A percentile compares a stretch with the other conserved stretches of the same genome.
phyloP scores from a whole-genome alignment of 305 asterid species.

The Salvia sclarea region DNA sequence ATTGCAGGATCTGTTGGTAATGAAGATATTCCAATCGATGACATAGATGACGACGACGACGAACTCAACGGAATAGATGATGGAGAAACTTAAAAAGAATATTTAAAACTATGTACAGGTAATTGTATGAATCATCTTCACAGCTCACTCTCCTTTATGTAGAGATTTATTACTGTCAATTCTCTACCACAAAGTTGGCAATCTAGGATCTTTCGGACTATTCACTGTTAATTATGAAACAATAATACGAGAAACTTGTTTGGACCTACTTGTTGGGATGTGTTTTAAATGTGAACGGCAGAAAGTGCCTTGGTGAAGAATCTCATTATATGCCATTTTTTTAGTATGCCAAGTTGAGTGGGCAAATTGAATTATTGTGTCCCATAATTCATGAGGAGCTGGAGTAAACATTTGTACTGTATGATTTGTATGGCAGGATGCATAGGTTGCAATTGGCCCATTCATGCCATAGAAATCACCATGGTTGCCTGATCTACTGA shows the following conservation, averaged over 20 bases:
- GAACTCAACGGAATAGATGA: slow-evolving; percentile 34
- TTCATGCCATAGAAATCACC: background rate
- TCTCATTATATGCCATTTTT: background rate
- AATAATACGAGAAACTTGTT: background rate
- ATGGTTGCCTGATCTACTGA: background rate
- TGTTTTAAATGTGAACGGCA: background rate
- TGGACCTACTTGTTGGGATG: background rate
- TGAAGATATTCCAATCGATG: slow-evolving; percentile 81
- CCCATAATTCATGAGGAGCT: background rate
- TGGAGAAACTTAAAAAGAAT: slow-evolving; percentile 29
- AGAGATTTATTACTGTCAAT: background rate
- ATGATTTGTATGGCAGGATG: background rate
- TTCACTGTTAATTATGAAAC: background rate
- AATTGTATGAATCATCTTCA: slow-evolving; percentile 11
- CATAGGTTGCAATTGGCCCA: background rate
- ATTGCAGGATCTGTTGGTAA: slow-evolving; percentile 51
- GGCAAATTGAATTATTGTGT: background rate
- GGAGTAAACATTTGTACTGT: background rate
- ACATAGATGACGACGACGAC: slow-evolving; percentile 55
- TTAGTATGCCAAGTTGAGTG: background rate
- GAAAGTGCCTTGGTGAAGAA: background rate
- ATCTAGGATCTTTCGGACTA: background rate
- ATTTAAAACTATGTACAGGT: slow-evolving; percentile 22
- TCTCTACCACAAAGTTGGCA: background rate
- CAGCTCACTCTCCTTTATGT: background rate